Percentiles rank a stretch among this genome's conserved stretches.
phyloP scores from a whole-genome alignment of 805 yeast genomes.

The Wickerhamiella sergipiensis region DNA sequence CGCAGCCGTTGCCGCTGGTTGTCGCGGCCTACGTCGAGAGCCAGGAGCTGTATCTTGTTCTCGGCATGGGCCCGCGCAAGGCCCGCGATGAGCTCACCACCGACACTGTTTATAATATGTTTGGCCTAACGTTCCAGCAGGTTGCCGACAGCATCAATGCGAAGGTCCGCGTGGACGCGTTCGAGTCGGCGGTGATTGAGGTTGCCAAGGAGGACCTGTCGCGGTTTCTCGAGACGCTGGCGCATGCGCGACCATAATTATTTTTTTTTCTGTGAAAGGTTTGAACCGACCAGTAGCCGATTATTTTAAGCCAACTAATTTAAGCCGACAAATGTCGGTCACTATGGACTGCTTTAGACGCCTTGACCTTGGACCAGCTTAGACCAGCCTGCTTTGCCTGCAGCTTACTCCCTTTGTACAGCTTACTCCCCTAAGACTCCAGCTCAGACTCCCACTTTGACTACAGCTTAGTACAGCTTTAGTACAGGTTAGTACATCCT shows the following conservation, averaged over 20 bases:
- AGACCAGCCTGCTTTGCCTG: too few relatives aligned
- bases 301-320: too few relatives aligned
- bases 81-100: constrained; percentile 32
- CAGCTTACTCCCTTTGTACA: too few relatives aligned
- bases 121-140: constrained; percentile 82
- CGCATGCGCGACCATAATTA: constrained; percentile 21
- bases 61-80: constrained; percentile 78
- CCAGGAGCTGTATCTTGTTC: constrained; percentile 69
- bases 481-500: too few relatives aligned
- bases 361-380: too few relatives aligned
- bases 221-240: constrained; percentile 73
- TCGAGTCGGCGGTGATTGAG: constrained; percentile 88
- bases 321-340: too few relatives aligned
- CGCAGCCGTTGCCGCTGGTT: constrained; percentile 58
- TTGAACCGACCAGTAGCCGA: too few relatives aligned
- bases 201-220: constrained; percentile 75
- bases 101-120: constrained; percentile 39
- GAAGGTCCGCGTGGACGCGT: constrained; percentile 80
- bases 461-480: too few relatives aligned
- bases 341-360: too few relatives aligned
- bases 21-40: constrained; percentile 66
- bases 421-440: too few relatives aligned
- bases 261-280: too few relatives aligned
- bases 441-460: too few relatives aligned
- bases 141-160: constrained; percentile 79